Evolutionary conservation across 1,284 basidiomycete genomes (phyloP).

Genomic region (Golubevia sp.): DNA sequence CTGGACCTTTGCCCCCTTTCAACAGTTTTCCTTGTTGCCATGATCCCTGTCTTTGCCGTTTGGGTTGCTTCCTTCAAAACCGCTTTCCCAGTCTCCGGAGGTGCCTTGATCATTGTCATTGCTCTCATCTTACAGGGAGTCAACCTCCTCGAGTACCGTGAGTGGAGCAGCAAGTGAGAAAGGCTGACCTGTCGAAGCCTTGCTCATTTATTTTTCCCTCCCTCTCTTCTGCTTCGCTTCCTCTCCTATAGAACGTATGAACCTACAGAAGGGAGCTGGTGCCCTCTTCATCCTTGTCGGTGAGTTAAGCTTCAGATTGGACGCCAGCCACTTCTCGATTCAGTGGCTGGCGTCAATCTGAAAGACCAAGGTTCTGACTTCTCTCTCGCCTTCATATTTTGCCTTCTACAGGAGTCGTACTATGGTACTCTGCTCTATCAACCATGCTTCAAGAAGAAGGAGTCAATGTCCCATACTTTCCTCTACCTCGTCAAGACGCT

Average conservation of each 20-base stretch:
- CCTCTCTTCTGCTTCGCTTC: slow-evolving; percentile 10
- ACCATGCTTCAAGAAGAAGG: slow-evolving; percentile 37
- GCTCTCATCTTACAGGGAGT: slow-evolving; percentile 13
- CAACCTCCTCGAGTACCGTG: too few relatives aligned
- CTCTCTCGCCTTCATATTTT: slow-evolving; percentile 6
- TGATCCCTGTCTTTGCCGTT: slow-evolving; percentile 40
- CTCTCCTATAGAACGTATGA: slow-evolving; percentile 16
- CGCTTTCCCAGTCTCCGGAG: slow-evolving; percentile 13
- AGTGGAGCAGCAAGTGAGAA: too few relatives aligned
- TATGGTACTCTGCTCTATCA: slow-evolving; percentile 21
- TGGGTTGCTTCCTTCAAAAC: slow-evolving; percentile 28
- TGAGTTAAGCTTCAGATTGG: slow-evolving; percentile 12
- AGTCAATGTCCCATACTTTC: slow-evolving; percentile 8
- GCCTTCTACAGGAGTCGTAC: slow-evolving; percentile 1
- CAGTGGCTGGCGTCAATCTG: slow-evolving; percentile 6
- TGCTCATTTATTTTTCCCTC: too few relatives aligned
- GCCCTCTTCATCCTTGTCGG: slow-evolving; percentile 32
- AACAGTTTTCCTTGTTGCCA: slow-evolving; percentile 23
- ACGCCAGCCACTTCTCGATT: slow-evolving; percentile 9
- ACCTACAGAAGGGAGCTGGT: slow-evolving; percentile 19
- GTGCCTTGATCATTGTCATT: slow-evolving; percentile 23
- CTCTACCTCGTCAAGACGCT: too few relatives aligned
- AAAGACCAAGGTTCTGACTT: slow-evolving; percentile 5
- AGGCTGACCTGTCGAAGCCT: too few relatives aligned
- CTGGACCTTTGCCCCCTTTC: too few relatives aligned